Evolutionary conservation across 1,139 yeast species (phyloP), one percentile per base, ranked within the genome.

Genomic region (Kluyveromyces marxianus): DNA sequence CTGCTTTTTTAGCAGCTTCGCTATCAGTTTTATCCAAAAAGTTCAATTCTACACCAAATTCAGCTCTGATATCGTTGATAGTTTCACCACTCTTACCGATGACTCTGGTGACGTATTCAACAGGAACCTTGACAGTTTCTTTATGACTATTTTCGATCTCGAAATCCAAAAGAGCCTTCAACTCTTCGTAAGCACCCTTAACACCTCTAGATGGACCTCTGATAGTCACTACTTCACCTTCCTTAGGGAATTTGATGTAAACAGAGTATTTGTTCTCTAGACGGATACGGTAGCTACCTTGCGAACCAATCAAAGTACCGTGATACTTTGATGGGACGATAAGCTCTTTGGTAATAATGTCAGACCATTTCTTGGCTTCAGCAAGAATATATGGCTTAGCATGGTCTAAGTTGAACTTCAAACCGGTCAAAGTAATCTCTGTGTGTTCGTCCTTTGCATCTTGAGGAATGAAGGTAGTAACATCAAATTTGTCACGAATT

Each of bases 151-250:
- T 88, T 57, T 87, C 96, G 61, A 78, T 82, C 67, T 90, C 97
- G 66, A 83, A 94, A 57, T 84, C 84, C 56, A 86, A 74, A 54
- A 94, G 75, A 50, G 89, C 97, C 58, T 76, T 74, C 61, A 94
- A 71, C 71, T 94, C 99, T 54, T 83, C 92, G 63, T 81, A 81
- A 39, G 96, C 95, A 63, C 84, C 83, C 30, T 79, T 75, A 40
- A 87, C 97, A 54, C 90, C 92, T 67, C 82, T 83, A 25, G 97
- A 86, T 45, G 97, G 95, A 45, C 99, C 99, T 59, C 82, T 82
- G 52, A 94, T 76, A 33, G 81, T 73, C 46, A 92, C 88, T 56
- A 83, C 85, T 58, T 87, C 86, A 41, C 66, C 60, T 49, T 69
- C 62, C 57, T 70, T 56, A 36, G 96, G 95, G 72, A 92, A 89